phyloP scores from a whole-genome alignment of 768 basidiomycete genomes.

The Phaeotremella fagi region DNA sequence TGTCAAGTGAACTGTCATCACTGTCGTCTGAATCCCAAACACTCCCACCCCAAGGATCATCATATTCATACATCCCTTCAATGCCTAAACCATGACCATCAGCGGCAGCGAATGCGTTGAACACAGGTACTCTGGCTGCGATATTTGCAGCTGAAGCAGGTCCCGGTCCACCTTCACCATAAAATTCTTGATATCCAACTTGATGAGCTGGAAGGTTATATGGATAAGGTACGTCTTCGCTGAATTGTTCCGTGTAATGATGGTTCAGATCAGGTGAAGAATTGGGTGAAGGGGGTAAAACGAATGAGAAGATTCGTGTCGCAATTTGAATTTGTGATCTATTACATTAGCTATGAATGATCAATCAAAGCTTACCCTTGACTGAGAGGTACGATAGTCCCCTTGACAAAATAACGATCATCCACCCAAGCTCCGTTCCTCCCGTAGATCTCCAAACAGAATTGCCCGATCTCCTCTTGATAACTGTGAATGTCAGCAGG shows the following conservation, averaged over 20 bases:
- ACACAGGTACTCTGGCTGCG: slow-evolving; percentile 24
- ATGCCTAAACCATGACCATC: slow-evolving; percentile 33
- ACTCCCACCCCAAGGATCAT: slow-evolving; percentile 6
- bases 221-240: slow-evolving; percentile 33
- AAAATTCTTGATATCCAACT: slow-evolving; percentile 37
- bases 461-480: slow-evolving; percentile 39
- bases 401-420: slow-evolving; percentile 87
- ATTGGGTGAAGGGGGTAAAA: slow-evolving; percentile 68
- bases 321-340: slow-evolving; percentile 64
- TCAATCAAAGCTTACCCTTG: slow-evolving; percentile 60
- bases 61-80: slow-evolving; percentile 11
- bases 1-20: background rate
- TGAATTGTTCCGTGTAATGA: slow-evolving; percentile 17
- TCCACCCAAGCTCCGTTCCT: slow-evolving; percentile 98
- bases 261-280: slow-evolving; percentile 24
- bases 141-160: slow-evolving; percentile 25
- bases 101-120: slow-evolving; percentile 37
- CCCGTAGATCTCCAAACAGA: slow-evolving; percentile 75
- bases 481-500: slow-evolving; percentile 12
- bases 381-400: slow-evolving; percentile 74
- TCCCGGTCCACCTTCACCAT: slow-evolving; percentile 31
- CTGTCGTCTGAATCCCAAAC: slow-evolving; percentile 18
- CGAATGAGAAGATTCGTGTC: slow-evolving; percentile 92
- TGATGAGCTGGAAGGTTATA: slow-evolving; percentile 32
- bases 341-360: slow-evolving; percentile 7